Evolutionary conservation across 2,329 filamentous ascomycete species (phyloP).

Genomic region (Trichoderma endophyticum): DNA sequence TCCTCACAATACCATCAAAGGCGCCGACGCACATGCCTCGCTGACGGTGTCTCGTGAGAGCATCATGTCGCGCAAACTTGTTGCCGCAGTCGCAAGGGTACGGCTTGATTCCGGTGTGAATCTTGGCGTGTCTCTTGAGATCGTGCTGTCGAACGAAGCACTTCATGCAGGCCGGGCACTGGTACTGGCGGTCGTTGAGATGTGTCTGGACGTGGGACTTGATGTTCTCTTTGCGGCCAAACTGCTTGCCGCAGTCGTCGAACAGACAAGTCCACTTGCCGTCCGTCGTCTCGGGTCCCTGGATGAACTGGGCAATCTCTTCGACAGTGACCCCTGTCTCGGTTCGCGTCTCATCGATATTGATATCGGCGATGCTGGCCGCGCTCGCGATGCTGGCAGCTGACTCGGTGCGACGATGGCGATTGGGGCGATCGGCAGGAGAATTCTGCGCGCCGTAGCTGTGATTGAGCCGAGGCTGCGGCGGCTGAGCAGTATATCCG

Average conservation of each 20-base stretch:
- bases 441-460: slow-evolving; percentile 18
- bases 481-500: slow-evolving; percentile 37
- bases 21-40: slow-evolving; percentile 95
- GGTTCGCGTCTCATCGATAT: slow-evolving; percentile 62
- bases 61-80: slow-evolving; percentile 92
- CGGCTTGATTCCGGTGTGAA: slow-evolving; percentile 92
- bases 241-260: slow-evolving; percentile 78
- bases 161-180: slow-evolving; percentile 89
- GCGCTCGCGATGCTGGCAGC: slow-evolving; percentile 56
- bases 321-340: slow-evolving; percentile 85
- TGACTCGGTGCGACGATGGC: slow-evolving; percentile 58
- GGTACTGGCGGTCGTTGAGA: slow-evolving; percentile 91
- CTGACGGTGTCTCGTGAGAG: slow-evolving; percentile 88
- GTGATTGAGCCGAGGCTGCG: slow-evolving; percentile 26
- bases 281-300: slow-evolving; percentile 67
- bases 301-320: slow-evolving; percentile 74
- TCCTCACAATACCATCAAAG: slow-evolving; percentile 71
- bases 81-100: slow-evolving; percentile 94
- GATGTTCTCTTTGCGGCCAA: slow-evolving; percentile 98
- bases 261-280: slow-evolving; percentile 78
- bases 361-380: slow-evolving; percentile 59
- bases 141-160: slow-evolving; percentile 97
- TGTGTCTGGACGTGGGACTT: slow-evolving; percentile 98
- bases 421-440: slow-evolving; percentile 24
- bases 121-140: slow-evolving; percentile 94